Conservation (phyloP, 441 rosid genomes). For the Rhodomyrtus psidioides region DNA sequence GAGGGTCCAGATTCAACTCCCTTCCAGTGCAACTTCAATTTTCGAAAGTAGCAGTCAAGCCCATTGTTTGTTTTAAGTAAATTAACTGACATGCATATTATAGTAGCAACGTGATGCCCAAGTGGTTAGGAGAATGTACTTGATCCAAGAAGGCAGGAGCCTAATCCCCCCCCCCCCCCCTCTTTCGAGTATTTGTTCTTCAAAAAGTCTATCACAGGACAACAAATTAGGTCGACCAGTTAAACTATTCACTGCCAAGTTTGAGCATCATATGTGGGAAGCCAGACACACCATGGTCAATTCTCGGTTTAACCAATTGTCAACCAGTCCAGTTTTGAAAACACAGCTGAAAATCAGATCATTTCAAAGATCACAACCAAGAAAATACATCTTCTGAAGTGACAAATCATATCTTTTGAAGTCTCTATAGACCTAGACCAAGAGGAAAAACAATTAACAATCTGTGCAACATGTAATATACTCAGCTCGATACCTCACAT, state of each 20-base stretch:
- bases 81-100: background rate
- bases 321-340: background rate
- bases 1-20: background rate
- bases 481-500: conserved; percentile 52
- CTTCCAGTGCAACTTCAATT: background rate
- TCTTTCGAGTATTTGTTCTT: background rate
- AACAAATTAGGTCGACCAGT: background rate
- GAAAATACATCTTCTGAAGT: background rate
- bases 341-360: background rate
- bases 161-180: background rate
- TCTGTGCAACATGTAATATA: background rate
- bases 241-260: background rate
- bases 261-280: background rate
- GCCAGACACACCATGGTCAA: background rate
- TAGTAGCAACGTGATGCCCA: background rate
- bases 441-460: background rate
- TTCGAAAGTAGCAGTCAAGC: background rate
- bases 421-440: background rate
- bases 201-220: background rate
- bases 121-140: background rate
- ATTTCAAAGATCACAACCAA: background rate
- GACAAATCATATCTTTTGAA: background rate
- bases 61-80: background rate
- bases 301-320: background rate
- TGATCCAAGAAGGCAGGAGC: background rate